Conservation (phyloP, 148 eudicot species). For the Polygonum aviculare region DNA sequence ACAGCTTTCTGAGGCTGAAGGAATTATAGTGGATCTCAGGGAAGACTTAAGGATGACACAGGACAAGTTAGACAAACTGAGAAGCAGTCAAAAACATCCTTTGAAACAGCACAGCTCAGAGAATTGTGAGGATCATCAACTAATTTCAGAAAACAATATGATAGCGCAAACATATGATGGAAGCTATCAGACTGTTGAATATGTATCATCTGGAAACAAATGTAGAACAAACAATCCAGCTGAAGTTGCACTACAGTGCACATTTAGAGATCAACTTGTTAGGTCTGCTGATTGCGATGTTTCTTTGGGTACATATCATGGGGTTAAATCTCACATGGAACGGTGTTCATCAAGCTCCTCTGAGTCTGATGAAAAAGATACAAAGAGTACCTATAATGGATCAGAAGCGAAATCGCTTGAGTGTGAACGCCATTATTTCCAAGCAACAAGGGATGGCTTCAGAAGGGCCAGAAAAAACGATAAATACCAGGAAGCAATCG, state of each 20-base stretch:
- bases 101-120: neutral
- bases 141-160: neutral
- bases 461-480: conserved; percentile 8
- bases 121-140: neutral
- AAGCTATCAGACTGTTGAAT: neutral
- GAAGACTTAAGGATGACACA: conserved; percentile 30
- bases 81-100: conserved; percentile 16
- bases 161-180: neutral
- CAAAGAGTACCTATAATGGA: neutral
- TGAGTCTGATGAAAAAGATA: conserved; percentile 12
- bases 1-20: conserved; percentile 64
- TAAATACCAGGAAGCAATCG: conserved; percentile 13
- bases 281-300: neutral
- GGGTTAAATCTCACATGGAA: neutral
- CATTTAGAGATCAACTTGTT: neutral
- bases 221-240: neutral
- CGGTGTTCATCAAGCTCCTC: conserved; percentile 10
- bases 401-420: neutral
- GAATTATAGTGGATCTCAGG: conserved; percentile 48
- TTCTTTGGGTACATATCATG: neutral
- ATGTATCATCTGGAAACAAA: neutral
- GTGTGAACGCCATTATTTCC: neutral
- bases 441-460: neutral
- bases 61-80: conserved; percentile 25
- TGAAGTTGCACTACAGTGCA: neutral